Evolutionary conservation across 2,329 filamentous ascomycete genomes (phyloP), one percentile per base, ranked within the genome.

Genomic region (Colletotrichum plurivorum): DNA sequence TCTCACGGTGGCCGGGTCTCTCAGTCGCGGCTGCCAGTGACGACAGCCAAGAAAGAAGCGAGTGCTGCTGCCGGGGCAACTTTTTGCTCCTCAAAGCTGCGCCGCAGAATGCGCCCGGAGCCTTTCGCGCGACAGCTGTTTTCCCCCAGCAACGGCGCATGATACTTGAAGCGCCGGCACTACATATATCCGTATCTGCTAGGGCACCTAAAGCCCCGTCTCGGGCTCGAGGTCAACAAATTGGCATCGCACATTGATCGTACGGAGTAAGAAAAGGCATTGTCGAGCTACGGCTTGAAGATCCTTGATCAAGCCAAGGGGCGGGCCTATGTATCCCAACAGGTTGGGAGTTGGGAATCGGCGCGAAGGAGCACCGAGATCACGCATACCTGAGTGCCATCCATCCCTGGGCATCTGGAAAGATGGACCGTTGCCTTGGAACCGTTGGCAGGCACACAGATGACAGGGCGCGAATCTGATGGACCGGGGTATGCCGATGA

Each of bases 351-450:
- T 25, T 27, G n/a, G 43, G 22, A 59, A 49, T 59, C 56, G 56
- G 56, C n/a, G 56, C 56, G 56, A 59, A 59, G 56, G 45, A 59
- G n/a, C 56, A 31, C 56, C 56, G 56, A 59, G 56, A 59, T 59
- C 56, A 39, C 20, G 45, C 13, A 31, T 8, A 8, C 9, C 41
- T 2, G 16, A 10, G 16, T 12, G 41, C 41, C 12, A 25, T 45
- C 25, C 49, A 15, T 22, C 7, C 25, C 27, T 41, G n/a, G 55
- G 20, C 20, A 18, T 22, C 25, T 10, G 7, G n/a, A 15, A n/a
- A 66, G 16, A 48, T 41, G 41, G 49, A 27, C 63, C 63, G 20
- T 27, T 65, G 36, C 36, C 18, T 59, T 53, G 62, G 54, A 25
- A 54, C 25, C 3, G 20, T 41, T 59, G 63, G 25, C 56, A 41